phyloP scores from a whole-genome alignment of 345 rosid genomes.

The Geranium brycei region DNA sequence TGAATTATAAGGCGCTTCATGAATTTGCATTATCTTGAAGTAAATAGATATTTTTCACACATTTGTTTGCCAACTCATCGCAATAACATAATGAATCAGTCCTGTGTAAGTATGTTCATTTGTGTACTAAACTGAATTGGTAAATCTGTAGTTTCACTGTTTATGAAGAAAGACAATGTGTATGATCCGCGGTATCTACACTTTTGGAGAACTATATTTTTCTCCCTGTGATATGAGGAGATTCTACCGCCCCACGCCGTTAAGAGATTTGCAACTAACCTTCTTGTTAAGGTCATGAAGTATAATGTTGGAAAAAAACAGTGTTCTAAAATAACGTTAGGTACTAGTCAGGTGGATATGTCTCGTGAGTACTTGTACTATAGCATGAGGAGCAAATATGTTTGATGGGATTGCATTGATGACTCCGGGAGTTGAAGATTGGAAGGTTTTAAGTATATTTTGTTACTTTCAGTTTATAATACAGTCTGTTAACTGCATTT shows the following conservation, averaged over 20 bases:
- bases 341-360: too few species aligned
- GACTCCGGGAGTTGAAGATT: neutral
- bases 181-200: too few species aligned
- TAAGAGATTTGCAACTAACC: neutral
- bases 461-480: too few species aligned
- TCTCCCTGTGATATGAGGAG: neutral
- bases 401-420: neutral
- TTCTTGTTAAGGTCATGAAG: neutral
- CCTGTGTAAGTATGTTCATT: neutral
- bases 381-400: too few species aligned
- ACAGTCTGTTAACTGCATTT: neutral
- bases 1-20: too few species aligned
- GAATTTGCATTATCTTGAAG: neutral
- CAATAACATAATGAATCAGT: neutral
- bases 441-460: neutral
- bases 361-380: too few species aligned
- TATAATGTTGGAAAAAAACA: too few species aligned
- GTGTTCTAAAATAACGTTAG: too few species aligned
- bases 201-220: neutral
- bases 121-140: neutral
- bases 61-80: neutral
- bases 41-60: neutral
- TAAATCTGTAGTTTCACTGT: neutral
- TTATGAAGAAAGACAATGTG: neutral
- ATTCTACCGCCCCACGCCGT: neutral